Evolutionary conservation across 108 stramenopile genomes (phyloP), one percentile per base, ranked within the genome.

Genomic region (Seminavis robusta): DNA sequence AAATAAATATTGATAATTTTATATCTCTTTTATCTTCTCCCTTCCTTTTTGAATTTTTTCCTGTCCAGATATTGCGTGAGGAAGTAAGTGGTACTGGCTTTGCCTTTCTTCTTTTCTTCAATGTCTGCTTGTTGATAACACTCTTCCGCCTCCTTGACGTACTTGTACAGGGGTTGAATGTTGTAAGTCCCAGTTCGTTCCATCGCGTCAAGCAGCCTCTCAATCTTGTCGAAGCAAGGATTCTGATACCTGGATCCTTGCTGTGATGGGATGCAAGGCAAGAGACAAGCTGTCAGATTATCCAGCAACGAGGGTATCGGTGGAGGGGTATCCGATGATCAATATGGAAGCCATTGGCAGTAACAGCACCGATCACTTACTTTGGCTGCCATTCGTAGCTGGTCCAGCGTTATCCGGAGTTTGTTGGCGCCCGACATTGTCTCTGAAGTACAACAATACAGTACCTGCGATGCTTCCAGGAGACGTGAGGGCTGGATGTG

Each of bases 161-260:
- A 84, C 46, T 84, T 90, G 51, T 86, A 87, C 25, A 90, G 71
- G n/a, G 79, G 83, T 6, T 76, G 59, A 56, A 83, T 79, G 53
- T 69, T 26, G 24, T 38, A 61, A 59, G 47, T 70, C 16, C 85
- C 76, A 9, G 85, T 76, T 20, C 81, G 85, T 67, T 86, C 76
- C 55, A 90, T 50, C 13, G 83, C 70, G 49, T 84, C 79, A 52
- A 84, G 73, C 23, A 90, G 65, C 47, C 77, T 81, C 79, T 77
- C 75, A 37, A 79, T 76, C 40, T 86, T 60, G 33, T 84, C 80
- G 48, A 74, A 69, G 61, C 88, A 90, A 33, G 74, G 74, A 49
- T 69, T 69, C 3, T 51, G n/a, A 30, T 57, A 29, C 30, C 55
- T 46, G 10, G 19, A 47, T 58, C 56, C 52, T 60, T 67, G 69